phyloP scores from a whole-genome alignment of 2,329 filamentous ascomycete genomes.

The Aaosphaeria arxii region DNA sequence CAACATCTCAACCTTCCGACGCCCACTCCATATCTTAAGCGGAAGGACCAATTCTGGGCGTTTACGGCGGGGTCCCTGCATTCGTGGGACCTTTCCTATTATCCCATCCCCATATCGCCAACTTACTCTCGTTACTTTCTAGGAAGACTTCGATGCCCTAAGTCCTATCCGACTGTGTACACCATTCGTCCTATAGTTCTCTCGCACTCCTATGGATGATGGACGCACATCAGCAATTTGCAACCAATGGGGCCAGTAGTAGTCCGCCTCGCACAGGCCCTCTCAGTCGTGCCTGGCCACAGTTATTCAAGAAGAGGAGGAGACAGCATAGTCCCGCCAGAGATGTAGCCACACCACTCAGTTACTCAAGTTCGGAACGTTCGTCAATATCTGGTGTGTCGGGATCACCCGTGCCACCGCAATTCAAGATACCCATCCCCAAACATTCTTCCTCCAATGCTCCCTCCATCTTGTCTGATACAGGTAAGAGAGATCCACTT shows the following conservation, averaged over 20 bases:
- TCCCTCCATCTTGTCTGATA: too few relatives aligned
- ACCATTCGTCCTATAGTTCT: too few relatives aligned
- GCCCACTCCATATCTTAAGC: background rate
- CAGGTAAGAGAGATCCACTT: too few relatives aligned
- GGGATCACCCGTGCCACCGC: conserved; percentile 9
- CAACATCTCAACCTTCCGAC: background rate
- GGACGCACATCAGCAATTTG: background rate
- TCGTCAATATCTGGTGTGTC: background rate
- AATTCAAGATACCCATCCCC: conserved; percentile 22
- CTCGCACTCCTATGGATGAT: background rate
- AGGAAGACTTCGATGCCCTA: too few relatives aligned
- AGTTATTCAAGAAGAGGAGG: conserved; percentile 29
- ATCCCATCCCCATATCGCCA: too few relatives aligned
- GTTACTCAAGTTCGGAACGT: background rate
- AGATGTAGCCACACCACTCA: conserved; percentile 12
- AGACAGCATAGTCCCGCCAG: conserved; percentile 24
- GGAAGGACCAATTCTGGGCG: background rate
- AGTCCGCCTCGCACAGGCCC: conserved; percentile 9
- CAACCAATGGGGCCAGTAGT: background rate
- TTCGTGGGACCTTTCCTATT: background rate
- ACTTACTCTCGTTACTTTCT: too few relatives aligned
- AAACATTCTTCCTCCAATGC: conserved; percentile 3
- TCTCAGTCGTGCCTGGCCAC: conserved; percentile 27
- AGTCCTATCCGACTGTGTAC: too few relatives aligned
- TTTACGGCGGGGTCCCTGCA: background rate